A percentile compares a stretch with the other conserved stretches of the same genome.
Evolutionary conservation across 1,139 yeast species (phyloP).

Genomic region (Yamadazyma triangularis): DNA sequence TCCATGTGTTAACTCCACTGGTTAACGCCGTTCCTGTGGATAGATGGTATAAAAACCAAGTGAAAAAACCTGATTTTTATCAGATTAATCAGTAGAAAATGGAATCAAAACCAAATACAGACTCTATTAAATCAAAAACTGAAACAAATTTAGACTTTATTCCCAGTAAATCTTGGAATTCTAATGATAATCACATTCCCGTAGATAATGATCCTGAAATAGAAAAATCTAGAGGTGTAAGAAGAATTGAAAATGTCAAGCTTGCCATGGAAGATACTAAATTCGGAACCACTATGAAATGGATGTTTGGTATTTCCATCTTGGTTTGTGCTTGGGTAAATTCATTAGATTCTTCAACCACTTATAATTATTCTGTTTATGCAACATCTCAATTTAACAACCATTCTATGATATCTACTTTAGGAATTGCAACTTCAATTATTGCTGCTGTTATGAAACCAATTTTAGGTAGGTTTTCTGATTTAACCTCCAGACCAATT

Average conservation of each 20-base stretch:
- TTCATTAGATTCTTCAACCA: constrained; percentile 21
- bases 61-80: no score
- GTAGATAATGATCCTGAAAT: constrained; percentile 1
- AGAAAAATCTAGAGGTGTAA: constrained; percentile 9
- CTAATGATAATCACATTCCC: not conserved
- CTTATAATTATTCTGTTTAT: constrained; percentile 21
- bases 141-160: no score
- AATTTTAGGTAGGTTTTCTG: constrained; percentile 36
- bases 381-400: constrained; percentile 34
- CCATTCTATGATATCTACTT: constrained; percentile 33
- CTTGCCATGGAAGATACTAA: constrained; percentile 4
- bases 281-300: constrained; percentile 4
- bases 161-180: no score
- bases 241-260: constrained; percentile 8
- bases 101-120: no score
- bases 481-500: constrained; percentile 17
- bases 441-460: constrained; percentile 35
- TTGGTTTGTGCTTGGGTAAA: constrained; percentile 31
- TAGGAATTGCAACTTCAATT: constrained; percentile 34
- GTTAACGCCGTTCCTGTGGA: no score
- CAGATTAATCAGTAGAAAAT: no score
- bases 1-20: no score
- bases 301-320: constrained; percentile 12
- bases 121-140: no score
- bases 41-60: no score